Evolutionary conservation across 495 filamentous ascomycete genomes (phyloP), one percentile per base, ranked within the genome.

Genomic region (Penicillium canescens): DNA sequence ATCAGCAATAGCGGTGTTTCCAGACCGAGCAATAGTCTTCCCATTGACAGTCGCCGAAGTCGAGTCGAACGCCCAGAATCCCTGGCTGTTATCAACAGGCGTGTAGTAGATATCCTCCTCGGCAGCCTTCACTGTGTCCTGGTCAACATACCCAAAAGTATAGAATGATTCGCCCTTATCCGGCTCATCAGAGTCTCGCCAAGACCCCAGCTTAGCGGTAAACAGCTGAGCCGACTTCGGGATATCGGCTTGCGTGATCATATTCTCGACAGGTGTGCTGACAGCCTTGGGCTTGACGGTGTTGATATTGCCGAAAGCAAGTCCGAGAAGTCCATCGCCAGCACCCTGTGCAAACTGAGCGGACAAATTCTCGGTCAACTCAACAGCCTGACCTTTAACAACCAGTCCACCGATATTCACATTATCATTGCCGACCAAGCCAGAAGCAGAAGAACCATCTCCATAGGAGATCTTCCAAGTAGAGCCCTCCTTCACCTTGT

Each of bases 1-100:
- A 67, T 92, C 89, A 42, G 85, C 86, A 52, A 92, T 90, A 47
- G 89, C 87, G n/a, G 74, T 87, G 71, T 91, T 92, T 23, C 78
- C 78, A n/a, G 75, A 62, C 9, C 80, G 77, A 4, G 65, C 18
- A 42, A 89, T 67, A 6, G 74, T 73, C 57, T 84, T 77, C 57
- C 84, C 85, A 58, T 84, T 83, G 42, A 92, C 72, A 4, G 77
- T 78, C 34, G 77, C 79, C 10, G 81, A 83, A 42, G 78, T 68
- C 31, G 84, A 88, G 21, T 77, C 59, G 63, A 92, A 85, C 69
- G 79, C 69, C 89, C 89, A 92, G 71, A 90, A 89, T 20, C 89
- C 88, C 36, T 86, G 66, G 10, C 79, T 82, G 47, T 81, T 86
- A 70, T 91, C 86, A 46, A 92, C 65, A 26, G 80, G 69, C 1